Evolutionary conservation across 139 green algal genomes (phyloP).

Genomic region (Chlorella sp.): DNA sequence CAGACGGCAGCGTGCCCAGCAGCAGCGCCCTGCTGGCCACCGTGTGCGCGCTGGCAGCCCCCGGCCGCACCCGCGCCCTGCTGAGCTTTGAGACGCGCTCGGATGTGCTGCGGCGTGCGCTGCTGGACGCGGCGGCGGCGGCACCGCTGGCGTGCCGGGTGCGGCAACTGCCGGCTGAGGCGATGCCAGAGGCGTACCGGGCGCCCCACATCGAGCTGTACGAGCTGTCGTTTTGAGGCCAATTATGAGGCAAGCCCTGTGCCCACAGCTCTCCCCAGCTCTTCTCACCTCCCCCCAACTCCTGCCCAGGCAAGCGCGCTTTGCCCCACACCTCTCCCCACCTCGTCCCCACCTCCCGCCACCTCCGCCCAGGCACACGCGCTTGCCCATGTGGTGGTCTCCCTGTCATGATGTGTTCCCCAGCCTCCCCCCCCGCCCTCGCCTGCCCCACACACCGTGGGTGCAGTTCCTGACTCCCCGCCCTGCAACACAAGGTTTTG

Average conservation of each 20-base stretch:
- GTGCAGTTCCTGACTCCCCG: too few species aligned
- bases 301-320: too few species aligned
- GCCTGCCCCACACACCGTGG: too few species aligned
- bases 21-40: not conserved
- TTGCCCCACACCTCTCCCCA: too few species aligned
- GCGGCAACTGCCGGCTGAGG: not conserved
- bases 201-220: slow-evolving; percentile 7
- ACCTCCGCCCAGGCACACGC: too few species aligned
- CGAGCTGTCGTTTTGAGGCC: not conserved
- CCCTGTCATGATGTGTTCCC: too few species aligned
- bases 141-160: slow-evolving; percentile 8
- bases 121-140: slow-evolving; percentile 17
- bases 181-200: not conserved
- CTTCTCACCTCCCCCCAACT: too few species aligned
- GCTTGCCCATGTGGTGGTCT: too few species aligned
- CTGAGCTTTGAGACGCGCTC: slow-evolving; percentile 47
- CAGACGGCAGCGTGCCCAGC: not conserved
- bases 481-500: too few species aligned
- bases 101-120: slow-evolving; percentile 18
- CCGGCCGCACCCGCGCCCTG: slow-evolving; percentile 30
- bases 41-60: not conserved
- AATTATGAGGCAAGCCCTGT: not conserved
- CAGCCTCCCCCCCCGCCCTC: too few species aligned
- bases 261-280: not conserved
- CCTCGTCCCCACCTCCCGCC: too few species aligned